phyloP scores from a whole-genome alignment of 768 basidiomycete species.

The Tulasnella sp. region DNA sequence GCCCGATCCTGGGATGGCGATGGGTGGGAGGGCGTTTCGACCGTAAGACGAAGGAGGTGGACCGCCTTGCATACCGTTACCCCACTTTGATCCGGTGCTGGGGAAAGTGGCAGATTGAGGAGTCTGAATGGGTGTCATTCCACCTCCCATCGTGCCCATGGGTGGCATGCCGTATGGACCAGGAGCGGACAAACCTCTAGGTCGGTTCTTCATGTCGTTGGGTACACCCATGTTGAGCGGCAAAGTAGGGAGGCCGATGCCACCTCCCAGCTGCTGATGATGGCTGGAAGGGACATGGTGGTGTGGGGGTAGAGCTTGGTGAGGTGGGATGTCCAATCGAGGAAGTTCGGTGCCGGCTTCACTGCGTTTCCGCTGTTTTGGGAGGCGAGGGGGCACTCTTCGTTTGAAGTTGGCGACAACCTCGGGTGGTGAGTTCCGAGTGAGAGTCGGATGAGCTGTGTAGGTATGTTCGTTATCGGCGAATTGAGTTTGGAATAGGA shows the following conservation, averaged over 20 bases:
- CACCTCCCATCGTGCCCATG: background rate
- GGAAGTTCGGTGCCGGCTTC: constrained; percentile 28
- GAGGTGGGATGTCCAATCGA: constrained; percentile 17
- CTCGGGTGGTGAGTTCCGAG: constrained; percentile 81
- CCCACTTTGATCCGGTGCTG: constrained; percentile 50
- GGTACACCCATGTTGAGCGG: constrained; percentile 10
- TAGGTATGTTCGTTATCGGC: background rate
- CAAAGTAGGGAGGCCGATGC: constrained; percentile 11
- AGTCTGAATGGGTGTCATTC: background rate
- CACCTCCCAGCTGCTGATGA: constrained; percentile 12
- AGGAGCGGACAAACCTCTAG: constrained; percentile 7
- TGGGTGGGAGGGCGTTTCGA: constrained; percentile 63
- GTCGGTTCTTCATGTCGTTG: constrained; percentile 1
- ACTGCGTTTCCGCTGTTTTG: constrained; percentile 78
- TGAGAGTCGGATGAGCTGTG: constrained; percentile 82
- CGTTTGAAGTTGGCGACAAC: constrained; percentile 93
- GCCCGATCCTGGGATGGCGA: constrained; percentile 54
- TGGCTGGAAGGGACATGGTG: constrained; percentile 51
- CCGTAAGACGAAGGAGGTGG: constrained; percentile 31
- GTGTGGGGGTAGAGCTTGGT: constrained; percentile 31
- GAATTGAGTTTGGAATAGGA: background rate
- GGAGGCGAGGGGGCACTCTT: constrained; percentile 85
- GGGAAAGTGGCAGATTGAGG: constrained; percentile 6
- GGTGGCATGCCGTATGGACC: constrained; percentile 2
- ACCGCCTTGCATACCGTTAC: constrained; percentile 15